These are phyloP conservation scores for Aspergillus tamarii DNA, from an alignment of 2,329 filamentous ascomycete genomes.

Conservation along the genomic window DNA sequence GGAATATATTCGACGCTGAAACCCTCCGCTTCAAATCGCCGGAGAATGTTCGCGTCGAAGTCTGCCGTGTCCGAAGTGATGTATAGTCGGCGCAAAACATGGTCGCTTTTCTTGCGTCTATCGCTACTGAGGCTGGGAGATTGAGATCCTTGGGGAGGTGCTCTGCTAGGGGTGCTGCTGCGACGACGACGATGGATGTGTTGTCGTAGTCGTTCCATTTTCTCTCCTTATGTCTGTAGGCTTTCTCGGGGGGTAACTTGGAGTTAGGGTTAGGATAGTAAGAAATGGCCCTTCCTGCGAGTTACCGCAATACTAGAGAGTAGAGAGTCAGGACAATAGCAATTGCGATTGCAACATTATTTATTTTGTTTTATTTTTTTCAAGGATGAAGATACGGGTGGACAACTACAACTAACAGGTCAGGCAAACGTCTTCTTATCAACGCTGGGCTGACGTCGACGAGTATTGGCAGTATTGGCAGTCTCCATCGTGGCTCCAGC, in stretches of 20 bases:
- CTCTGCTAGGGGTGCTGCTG: slow-evolving; percentile 11
- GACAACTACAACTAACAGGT: background rate
- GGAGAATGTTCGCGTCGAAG: slow-evolving; percentile 57
- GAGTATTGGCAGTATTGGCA: slow-evolving; percentile 18
- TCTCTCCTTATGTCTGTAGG: background rate
- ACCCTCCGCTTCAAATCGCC: slow-evolving; percentile 61
- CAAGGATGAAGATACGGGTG: background rate
- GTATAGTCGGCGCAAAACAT: slow-evolving; percentile 29
- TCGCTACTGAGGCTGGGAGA: slow-evolving; percentile 4
- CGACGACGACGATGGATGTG: slow-evolving; percentile 20
- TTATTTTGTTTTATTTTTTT: background rate
- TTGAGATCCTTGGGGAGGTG: slow-evolving; percentile 9
- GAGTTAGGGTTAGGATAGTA: background rate
- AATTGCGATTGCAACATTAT: background rate
- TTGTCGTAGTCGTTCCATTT: slow-evolving; percentile 22
- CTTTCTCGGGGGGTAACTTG: background rate
- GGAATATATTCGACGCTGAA: slow-evolving; percentile 61
- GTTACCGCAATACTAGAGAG: too few species aligned
- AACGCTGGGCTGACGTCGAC: slow-evolving; percentile 26
- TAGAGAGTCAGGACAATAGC: background rate
- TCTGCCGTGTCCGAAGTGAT: slow-evolving; percentile 34
- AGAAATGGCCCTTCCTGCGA: too few species aligned
- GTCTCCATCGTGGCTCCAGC: slow-evolving; percentile 11
- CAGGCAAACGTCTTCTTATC: slow-evolving; percentile 4
- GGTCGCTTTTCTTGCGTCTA: slow-evolving; percentile 5